Conservation (phyloP, 2,329 filamentous ascomycete genomes). For the Chaetomium sp. region DNA sequence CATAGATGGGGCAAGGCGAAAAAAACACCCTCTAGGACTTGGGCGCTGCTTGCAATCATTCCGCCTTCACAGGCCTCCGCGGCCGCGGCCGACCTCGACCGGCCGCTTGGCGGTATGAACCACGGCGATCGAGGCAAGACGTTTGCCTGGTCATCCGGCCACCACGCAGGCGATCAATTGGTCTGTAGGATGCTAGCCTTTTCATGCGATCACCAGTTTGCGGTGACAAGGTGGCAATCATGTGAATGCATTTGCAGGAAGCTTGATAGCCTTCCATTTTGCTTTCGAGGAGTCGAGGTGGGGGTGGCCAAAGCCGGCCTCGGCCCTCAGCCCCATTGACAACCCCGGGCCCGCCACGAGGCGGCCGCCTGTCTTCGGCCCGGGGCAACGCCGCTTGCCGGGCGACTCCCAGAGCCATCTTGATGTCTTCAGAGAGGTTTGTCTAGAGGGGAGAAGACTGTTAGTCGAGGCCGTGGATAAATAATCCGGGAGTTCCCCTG, state of each 20-base stretch:
- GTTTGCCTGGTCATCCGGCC: slow-evolving; percentile 3
- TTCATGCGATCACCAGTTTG: neutral
- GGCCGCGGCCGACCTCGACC: neutral
- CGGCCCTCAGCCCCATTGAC: neutral
- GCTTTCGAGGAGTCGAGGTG: neutral
- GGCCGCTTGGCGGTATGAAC: neutral
- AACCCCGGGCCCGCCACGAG: slow-evolving; percentile 5
- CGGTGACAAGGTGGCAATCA: too few species aligned
- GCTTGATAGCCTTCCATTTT: neutral
- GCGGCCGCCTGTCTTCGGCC: neutral
- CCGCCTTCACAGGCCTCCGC: neutral
- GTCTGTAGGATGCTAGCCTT: neutral
- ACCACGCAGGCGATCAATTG: neutral
- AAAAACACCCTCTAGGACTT: too few species aligned
- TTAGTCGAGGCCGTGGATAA: neutral
- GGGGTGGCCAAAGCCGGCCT: neutral
- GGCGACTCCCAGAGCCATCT: neutral
- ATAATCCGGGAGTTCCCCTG: neutral
- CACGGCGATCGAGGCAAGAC: too few species aligned
- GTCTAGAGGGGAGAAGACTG: too few species aligned
- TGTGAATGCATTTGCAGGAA: too few species aligned
- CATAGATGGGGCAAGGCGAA: too few species aligned
- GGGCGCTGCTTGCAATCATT: neutral
- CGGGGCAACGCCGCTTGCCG: neutral
- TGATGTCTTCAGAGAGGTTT: too few species aligned